Percentiles rank a stretch among this genome's conserved stretches.
phyloP scores from a whole-genome alignment of 768 basidiomycete genomes.

The Pleurotus giganteus region DNA sequence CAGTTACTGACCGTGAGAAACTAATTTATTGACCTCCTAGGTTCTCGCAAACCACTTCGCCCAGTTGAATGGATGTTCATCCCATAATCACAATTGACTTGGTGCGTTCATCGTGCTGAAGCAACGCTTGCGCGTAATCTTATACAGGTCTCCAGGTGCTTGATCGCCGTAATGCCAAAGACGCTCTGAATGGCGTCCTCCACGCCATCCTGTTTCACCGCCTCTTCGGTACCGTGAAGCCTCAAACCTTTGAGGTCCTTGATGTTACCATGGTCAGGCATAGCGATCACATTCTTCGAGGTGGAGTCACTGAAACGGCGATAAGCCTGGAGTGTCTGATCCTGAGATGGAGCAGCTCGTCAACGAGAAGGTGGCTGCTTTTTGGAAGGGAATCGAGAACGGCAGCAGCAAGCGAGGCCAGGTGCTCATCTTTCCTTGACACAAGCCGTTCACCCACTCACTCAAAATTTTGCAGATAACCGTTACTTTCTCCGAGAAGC shows the following conservation, averaged over 20 bases:
- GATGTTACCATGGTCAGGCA: slow-evolving; percentile 78
- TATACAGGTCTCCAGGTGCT: slow-evolving; percentile 46
- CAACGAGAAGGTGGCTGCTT: slow-evolving; percentile 71
- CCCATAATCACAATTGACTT: slow-evolving; percentile 52
- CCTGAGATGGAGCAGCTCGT: slow-evolving; percentile 68
- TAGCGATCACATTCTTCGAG: neutral
- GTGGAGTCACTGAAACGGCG: neutral
- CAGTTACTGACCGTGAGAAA: no score
- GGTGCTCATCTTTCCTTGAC: slow-evolving; percentile 33
- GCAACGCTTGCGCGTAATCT: slow-evolving; percentile 5
- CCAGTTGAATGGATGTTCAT: slow-evolving; percentile 20
- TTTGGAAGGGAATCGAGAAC: slow-evolving; percentile 76
- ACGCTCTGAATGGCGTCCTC: slow-evolving; percentile 73
- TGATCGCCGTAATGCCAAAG: slow-evolving; percentile 69
- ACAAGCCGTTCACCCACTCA: no score
- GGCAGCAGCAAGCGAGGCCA: slow-evolving; percentile 64
- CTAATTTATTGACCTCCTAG: no score
- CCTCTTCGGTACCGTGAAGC: slow-evolving; percentile 76
- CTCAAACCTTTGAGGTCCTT: slow-evolving; percentile 73
- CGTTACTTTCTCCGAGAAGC: slow-evolving; percentile 76
- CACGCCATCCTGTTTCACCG: slow-evolving; percentile 84
- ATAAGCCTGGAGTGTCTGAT: slow-evolving; percentile 77
- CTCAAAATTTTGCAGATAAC: slow-evolving; percentile 50
- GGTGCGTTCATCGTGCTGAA: slow-evolving; percentile 22
- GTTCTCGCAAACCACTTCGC: no score